Conservation (phyloP, 306 rosid genomes). For the Styphnolobium japonicum region DNA sequence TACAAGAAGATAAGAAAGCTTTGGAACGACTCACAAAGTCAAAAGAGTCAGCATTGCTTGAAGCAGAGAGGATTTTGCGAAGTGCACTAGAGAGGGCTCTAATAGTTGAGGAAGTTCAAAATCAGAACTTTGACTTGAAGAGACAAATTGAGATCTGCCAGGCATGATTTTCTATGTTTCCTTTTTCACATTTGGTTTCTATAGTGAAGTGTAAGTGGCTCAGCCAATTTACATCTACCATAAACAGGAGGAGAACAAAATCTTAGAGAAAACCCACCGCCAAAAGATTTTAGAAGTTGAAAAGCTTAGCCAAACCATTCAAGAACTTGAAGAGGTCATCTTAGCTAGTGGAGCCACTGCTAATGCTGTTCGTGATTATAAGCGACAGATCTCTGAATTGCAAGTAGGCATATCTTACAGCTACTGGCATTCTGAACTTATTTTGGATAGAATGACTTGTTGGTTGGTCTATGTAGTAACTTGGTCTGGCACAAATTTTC, state of each 20-base stretch:
- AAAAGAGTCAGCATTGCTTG: conserved; percentile 73
- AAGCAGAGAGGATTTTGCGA: conserved; percentile 74
- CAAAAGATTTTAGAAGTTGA: conserved; percentile 83
- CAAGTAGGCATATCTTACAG: conserved; percentile 38
- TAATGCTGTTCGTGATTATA: conserved; percentile 69
- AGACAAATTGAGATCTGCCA: conserved; percentile 93
- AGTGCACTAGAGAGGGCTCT: conserved; percentile 78
- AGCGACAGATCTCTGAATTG: conserved; percentile 58
- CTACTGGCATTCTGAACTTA: neutral
- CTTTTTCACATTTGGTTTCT: neutral
- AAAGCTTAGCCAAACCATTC: conserved; percentile 83
- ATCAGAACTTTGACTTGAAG: conserved; percentile 70
- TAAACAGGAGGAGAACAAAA: conserved; percentile 82
- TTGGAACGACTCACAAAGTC: conserved; percentile 74
- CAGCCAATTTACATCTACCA: conserved; percentile 22
- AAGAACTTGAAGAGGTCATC: conserved; percentile 76
- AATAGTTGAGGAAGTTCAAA: conserved; percentile 87
- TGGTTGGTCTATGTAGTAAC: conserved; percentile 21
- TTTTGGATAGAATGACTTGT: neutral
- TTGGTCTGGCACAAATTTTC: conserved; percentile 20
- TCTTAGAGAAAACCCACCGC: conserved; percentile 75
- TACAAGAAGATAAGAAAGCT: conserved; percentile 87
- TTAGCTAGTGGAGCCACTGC: conserved; percentile 73
- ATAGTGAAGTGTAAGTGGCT: conserved; percentile 1
- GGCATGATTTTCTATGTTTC: conserved; percentile 45